Evolutionary conservation across 176 grass and related monocot species (phyloP).

Genomic region (Saccharum officinarum): DNA sequence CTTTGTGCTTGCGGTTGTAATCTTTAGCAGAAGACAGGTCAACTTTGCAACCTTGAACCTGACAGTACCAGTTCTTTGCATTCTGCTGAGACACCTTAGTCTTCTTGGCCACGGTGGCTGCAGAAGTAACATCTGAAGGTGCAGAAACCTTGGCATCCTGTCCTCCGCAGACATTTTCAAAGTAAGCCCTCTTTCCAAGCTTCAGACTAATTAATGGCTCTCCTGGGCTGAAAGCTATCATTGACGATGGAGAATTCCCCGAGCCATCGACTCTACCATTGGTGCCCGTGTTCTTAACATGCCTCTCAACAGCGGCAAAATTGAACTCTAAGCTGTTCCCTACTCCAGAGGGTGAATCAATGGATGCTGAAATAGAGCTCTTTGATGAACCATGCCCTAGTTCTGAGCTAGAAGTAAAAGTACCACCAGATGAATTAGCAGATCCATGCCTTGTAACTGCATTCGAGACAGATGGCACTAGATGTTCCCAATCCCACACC

Average conservation of each 20-base stretch:
- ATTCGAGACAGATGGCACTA: not conserved
- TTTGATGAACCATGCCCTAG: slow-evolving; percentile 35
- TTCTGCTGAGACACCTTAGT: slow-evolving; percentile 34
- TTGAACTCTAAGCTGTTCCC: slow-evolving; percentile 30
- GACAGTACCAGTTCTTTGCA: slow-evolving; percentile 36
- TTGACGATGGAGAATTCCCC: not conserved
- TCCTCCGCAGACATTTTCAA: slow-evolving; percentile 29
- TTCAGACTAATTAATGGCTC: slow-evolving; percentile 36
- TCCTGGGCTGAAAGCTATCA: slow-evolving; percentile 24
- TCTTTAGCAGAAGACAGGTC: slow-evolving; percentile 65
- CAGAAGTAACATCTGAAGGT: not conserved
- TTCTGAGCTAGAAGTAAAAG: slow-evolving; percentile 39
- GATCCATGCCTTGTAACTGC: slow-evolving; percentile 1
- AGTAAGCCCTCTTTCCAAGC: slow-evolving; percentile 45
- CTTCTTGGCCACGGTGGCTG: slow-evolving; percentile 28
- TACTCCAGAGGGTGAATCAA: slow-evolving; percentile 25
- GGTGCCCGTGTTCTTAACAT: not conserved
- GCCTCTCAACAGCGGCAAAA: slow-evolving; percentile 3
- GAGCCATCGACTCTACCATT: not conserved
- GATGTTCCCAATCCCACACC: slow-evolving; percentile 33
- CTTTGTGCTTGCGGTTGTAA: slow-evolving; percentile 78
- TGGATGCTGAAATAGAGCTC: slow-evolving; percentile 36
- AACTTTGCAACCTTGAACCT: slow-evolving; percentile 68
- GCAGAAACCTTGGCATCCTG: slow-evolving; percentile 23
- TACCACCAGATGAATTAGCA: slow-evolving; percentile 9